Evolutionary conservation across 1,284 basidiomycete genomes (phyloP).

Genomic region (Fomes fomentarius): DNA sequence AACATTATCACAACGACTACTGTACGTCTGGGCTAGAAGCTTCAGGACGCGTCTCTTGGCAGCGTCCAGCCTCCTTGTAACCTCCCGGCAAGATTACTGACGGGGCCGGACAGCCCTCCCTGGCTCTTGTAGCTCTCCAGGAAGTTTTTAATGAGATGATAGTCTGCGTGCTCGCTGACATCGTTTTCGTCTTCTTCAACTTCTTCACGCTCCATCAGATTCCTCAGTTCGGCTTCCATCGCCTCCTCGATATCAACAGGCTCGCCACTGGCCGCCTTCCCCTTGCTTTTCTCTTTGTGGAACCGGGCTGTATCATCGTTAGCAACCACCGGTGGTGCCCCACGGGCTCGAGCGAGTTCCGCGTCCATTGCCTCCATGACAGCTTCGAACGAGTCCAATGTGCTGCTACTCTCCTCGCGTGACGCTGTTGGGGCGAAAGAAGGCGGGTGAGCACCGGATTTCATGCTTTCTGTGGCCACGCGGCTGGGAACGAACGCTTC

Average conservation of each 20-base stretch:
- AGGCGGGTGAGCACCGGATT: neutral
- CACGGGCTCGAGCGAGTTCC: conserved; percentile 60
- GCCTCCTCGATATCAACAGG: conserved; percentile 72
- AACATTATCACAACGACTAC: neutral
- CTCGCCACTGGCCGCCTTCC: conserved; percentile 47
- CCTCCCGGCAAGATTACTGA: conserved; percentile 84
- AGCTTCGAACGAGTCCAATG: conserved; percentile 89
- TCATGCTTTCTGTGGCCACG: conserved; percentile 20
- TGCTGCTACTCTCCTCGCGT: conserved; percentile 37
- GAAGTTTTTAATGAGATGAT: conserved; percentile 93
- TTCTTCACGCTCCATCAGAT: conserved; percentile 60
- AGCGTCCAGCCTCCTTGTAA: conserved; percentile 75
- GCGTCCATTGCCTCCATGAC: conserved; percentile 95
- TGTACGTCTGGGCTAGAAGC: neutral
- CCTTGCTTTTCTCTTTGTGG: conserved; percentile 34
- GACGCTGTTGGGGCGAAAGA: too few species aligned
- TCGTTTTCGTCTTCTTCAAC: conserved; percentile 57
- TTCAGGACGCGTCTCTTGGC: conserved; percentile 59
- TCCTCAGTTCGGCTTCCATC: conserved; percentile 84
- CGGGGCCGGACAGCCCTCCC: conserved; percentile 84
- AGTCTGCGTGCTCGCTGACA: conserved; percentile 64
- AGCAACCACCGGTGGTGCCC: conserved; percentile 21
- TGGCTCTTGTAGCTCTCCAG: conserved; percentile 94
- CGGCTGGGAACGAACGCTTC: conserved; percentile 72
- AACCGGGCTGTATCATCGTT: conserved; percentile 1